Conservation (phyloP, 2,329 filamentous ascomycete species). For the Cordyceps javanica region DNA sequence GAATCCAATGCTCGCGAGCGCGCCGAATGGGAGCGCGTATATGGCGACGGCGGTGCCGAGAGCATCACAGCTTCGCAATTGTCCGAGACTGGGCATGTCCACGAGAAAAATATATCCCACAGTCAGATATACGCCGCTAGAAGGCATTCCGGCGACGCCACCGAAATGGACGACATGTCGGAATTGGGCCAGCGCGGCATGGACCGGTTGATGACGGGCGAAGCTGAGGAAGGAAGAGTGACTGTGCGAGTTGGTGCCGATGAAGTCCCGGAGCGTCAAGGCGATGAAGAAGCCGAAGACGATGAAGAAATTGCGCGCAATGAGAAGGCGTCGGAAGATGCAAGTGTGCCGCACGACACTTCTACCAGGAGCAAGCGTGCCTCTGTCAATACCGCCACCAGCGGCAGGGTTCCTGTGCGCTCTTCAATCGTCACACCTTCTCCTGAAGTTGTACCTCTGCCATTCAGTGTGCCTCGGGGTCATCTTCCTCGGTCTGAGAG, state of each 20-base stretch:
- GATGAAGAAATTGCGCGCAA: conserved; percentile 20
- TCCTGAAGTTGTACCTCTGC: conserved; percentile 54
- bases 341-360: not conserved
- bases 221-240: conserved; percentile 39
- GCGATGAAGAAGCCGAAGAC: conserved; percentile 18
- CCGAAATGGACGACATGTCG: conserved; percentile 50
- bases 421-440: conserved; percentile 28
- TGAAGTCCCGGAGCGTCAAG: conserved; percentile 30
- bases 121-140: conserved; percentile 31
- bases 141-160: conserved; percentile 35
- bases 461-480: conserved; percentile 53
- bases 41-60: conserved; percentile 52
- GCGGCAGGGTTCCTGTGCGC: conserved; percentile 14
- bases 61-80: conserved; percentile 35
- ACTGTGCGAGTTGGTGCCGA: conserved; percentile 49
- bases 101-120: conserved; percentile 35
- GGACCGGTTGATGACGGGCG: conserved; percentile 36
- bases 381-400: conserved; percentile 18
- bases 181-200: conserved; percentile 25
- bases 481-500: conserved; percentile 38
- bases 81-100: conserved; percentile 46
- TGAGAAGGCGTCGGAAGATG: conserved; percentile 24
- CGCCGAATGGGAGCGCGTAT: conserved; percentile 69
- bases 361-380: conserved; percentile 16
- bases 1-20: conserved; percentile 55